Percentiles rank a stretch among this genome's conserved stretches.
These are phyloP conservation scores for Chenopodium album DNA, from an alignment of 148 eudicot species.

Conservation along the genomic window DNA sequence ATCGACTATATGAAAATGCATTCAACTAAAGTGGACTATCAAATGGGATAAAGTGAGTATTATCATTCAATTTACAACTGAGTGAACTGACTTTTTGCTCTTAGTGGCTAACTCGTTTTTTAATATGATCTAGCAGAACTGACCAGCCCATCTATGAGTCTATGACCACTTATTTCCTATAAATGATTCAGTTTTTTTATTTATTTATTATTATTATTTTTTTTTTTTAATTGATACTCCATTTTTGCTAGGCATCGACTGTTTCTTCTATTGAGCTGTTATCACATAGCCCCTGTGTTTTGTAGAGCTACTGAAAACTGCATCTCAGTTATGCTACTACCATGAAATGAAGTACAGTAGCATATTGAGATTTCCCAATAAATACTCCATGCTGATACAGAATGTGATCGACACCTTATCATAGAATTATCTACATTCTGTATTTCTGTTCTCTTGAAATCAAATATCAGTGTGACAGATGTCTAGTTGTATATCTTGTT, in stretches of 20 bases:
- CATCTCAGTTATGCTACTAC: not conserved
- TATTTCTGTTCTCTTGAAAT: not conserved
- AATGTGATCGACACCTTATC: not conserved
- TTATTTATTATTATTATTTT: not conserved
- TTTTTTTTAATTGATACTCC: not conserved
- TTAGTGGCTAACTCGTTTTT: no score
- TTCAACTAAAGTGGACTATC: no score
- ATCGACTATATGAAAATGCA: no score
- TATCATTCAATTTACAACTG: no score
- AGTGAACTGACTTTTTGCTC: no score
- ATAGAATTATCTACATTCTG: not conserved
- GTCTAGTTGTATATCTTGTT: not conserved
- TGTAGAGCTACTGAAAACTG: not conserved
- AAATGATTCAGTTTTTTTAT: not conserved
- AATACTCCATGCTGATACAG: no score
- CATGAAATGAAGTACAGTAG: not conserved
- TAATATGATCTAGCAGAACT: no score
- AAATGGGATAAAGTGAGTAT: no score
- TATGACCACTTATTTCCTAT: not conserved
- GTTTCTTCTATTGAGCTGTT: not conserved
- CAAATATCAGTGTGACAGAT: not conserved
- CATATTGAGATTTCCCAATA: not conserved
- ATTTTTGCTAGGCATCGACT: not conserved
- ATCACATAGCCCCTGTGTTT: not conserved
- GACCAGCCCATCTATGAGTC: not conserved